A percentile compares a stretch with the other conserved stretches of the same genome.
Conservation (phyloP, 495 filamentous ascomycete genomes). For the Podospora anserina region DNA sequence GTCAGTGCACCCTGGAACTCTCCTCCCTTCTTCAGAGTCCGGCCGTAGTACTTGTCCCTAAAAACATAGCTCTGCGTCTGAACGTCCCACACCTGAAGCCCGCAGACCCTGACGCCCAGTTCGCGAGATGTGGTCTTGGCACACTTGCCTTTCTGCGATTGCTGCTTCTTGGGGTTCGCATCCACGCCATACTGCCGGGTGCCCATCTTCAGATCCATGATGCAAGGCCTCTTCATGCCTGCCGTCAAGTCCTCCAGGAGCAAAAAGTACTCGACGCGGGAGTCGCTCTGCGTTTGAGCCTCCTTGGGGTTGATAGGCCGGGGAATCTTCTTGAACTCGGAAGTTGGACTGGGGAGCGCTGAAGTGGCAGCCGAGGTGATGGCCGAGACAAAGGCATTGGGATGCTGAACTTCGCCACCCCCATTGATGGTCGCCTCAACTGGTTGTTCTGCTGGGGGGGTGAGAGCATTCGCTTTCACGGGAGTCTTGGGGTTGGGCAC, state of each 20-base stretch:
- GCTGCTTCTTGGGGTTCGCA: constrained; percentile 84
- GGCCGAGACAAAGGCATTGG: constrained; percentile 12
- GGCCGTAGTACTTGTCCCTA: constrained; percentile 95
- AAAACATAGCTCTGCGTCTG: constrained; percentile 79
- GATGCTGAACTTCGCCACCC: not conserved
- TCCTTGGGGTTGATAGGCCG: constrained; percentile 69
- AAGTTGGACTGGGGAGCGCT: constrained; percentile 28
- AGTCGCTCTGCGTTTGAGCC: constrained; percentile 61
- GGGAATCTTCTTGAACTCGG: constrained; percentile 40
- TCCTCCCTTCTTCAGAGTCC: constrained; percentile 78
- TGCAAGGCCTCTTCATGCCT: constrained; percentile 93
- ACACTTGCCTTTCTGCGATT: constrained; percentile 89
- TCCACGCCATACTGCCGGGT: constrained; percentile 98
- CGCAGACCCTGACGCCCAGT: constrained; percentile 89
- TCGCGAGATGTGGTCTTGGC: constrained; percentile 86
- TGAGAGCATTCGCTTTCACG: not conserved
- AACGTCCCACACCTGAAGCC: constrained; percentile 93
- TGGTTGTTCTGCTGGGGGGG: not conserved
- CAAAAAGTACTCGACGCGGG: constrained; percentile 84
- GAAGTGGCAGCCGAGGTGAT: constrained; percentile 28
- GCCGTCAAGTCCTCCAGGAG: constrained; percentile 95
- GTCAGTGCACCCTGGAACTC: constrained; percentile 89
- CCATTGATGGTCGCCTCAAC: not conserved
- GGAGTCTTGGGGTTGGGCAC: not conserved
- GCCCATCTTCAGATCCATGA: constrained; percentile 98